These are phyloP conservation scores for Alternaria conjuncta DNA, from an alignment of 2,329 filamentous ascomycete genomes.

Conservation along the genomic window DNA sequence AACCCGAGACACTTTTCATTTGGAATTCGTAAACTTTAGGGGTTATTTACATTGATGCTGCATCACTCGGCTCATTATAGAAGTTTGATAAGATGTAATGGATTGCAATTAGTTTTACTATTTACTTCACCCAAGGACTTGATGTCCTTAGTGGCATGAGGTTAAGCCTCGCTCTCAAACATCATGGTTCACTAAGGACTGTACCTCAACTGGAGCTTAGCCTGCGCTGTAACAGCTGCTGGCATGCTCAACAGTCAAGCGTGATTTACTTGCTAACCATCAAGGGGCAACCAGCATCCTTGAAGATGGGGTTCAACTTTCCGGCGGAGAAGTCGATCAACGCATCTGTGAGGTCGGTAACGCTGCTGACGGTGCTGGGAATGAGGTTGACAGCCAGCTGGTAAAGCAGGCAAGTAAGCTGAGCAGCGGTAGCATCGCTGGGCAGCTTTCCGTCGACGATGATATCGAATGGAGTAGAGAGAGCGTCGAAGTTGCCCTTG, in stretches of 20 bases:
- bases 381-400: slow-evolving; percentile 49
- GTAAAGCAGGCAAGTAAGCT: slow-evolving; percentile 53
- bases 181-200: not conserved
- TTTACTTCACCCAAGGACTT: not conserved
- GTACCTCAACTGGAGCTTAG: not conserved
- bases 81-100: not conserved
- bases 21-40: not conserved
- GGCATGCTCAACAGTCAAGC: not conserved
- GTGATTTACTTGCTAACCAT: not conserved
- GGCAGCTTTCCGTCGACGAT: slow-evolving; percentile 50
- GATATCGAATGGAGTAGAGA: slow-evolving; percentile 44
- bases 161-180: not conserved
- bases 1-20: not conserved
- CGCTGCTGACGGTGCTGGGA: slow-evolving; percentile 33
- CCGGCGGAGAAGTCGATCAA: slow-evolving; percentile 22
- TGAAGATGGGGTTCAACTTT: slow-evolving; percentile 32
- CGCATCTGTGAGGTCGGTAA: slow-evolving; percentile 16
- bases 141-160: not conserved
- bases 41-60: not conserved
- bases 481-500: slow-evolving; percentile 46
- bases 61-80: no score
- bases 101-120: not conserved
- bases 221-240: not conserved
- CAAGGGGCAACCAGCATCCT: slow-evolving; percentile 51
- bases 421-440: slow-evolving; percentile 27